Evolutionary conservation across 331 rosid genomes (phyloP).

Genomic region (Telfairia occidentalis): DNA sequence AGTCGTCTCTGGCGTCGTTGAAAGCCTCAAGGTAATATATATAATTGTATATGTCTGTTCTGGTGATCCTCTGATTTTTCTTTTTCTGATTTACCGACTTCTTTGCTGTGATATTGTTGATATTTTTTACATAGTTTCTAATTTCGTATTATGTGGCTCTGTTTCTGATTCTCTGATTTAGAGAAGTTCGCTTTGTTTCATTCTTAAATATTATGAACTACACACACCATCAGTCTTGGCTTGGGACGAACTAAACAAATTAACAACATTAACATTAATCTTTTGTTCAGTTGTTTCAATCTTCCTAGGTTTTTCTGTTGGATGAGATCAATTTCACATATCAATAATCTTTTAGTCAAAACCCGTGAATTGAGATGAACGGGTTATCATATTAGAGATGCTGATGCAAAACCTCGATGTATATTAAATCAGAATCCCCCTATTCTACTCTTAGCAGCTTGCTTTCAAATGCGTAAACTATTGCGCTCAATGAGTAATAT

Average conservation of each 20-base stretch:
- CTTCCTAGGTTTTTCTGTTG: background rate
- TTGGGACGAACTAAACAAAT: background rate
- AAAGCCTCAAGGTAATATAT: conserved; percentile 54
- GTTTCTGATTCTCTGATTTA: background rate
- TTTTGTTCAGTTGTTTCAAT: background rate
- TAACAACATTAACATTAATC: background rate
- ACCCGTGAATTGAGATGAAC: background rate
- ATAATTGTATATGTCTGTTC: background rate
- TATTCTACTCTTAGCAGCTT: background rate
- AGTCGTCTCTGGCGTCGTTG: conserved; percentile 94
- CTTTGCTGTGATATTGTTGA: background rate
- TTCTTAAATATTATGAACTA: background rate
- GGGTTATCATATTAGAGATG: background rate
- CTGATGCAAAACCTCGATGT: background rate
- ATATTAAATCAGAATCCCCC: background rate
- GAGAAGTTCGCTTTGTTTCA: background rate
- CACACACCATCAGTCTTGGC: background rate
- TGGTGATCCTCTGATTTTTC: background rate
- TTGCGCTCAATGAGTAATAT: background rate
- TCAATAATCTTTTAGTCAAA: background rate
- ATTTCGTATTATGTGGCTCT: background rate
- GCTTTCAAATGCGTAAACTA: background rate
- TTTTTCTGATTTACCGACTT: background rate
- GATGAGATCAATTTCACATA: background rate
- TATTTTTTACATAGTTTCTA: background rate